A percentile compares a stretch with the other conserved stretches of the same genome.
These are phyloP conservation scores for Pneumocystis canis DNA, from an alignment of 1,139 yeast species.

Conservation along the genomic window DNA sequence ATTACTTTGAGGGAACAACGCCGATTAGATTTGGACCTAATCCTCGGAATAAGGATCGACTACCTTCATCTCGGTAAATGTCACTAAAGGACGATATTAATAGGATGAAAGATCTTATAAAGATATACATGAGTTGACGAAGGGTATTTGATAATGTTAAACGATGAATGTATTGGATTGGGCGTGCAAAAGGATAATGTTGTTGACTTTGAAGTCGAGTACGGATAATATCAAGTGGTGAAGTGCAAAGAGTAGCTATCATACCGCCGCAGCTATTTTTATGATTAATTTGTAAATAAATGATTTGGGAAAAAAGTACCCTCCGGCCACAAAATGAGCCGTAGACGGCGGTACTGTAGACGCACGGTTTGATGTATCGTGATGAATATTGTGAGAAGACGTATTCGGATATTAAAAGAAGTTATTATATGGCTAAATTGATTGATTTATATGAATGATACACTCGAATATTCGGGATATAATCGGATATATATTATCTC, in stretches of 20 bases:
- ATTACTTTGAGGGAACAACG: conserved; percentile 77
- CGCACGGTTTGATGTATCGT: no score
- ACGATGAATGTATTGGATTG: conserved; percentile 5
- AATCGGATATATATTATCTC: no score
- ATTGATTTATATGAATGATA: no score
- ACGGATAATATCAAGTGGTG: conserved; percentile 93
- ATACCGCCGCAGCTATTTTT: conserved; percentile 59
- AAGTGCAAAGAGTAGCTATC: conserved; percentile 89
- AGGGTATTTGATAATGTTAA: not conserved
- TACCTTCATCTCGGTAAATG: conserved; percentile 65
- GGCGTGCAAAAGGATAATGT: conserved; percentile 31
- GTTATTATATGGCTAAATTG: no score
- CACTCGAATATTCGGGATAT: no score
- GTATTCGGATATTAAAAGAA: no score
- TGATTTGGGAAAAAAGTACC: conserved; percentile 3
- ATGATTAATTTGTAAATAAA: not conserved
- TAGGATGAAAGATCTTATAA: not conserved
- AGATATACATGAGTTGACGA: not conserved
- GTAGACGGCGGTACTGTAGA: not conserved
- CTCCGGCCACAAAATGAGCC: conserved; percentile 12
- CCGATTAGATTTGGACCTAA: conserved; percentile 94
- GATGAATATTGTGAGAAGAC: no score
- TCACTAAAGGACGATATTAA: conserved; percentile 23
- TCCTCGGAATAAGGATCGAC: conserved; percentile 78
- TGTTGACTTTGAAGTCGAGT: conserved; percentile 80